Evolutionary conservation across 1,284 basidiomycete species (phyloP).

Genomic region (Chalciporus sp.): DNA sequence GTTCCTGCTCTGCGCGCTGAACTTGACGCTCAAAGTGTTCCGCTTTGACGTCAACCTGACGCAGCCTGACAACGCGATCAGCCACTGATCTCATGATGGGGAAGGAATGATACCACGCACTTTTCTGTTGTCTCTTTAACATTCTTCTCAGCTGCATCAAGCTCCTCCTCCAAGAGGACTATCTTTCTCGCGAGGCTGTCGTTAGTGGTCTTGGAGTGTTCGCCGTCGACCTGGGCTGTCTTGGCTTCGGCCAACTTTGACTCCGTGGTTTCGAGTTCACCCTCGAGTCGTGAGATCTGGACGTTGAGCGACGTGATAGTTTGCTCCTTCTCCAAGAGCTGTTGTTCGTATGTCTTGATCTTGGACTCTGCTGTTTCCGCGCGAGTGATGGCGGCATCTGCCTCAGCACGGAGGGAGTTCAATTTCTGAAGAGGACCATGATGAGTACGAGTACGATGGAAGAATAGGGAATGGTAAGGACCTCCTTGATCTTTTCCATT

Average conservation of each 20-base stretch:
- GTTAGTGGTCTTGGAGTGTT: slow-evolving; percentile 72
- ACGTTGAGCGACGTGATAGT: slow-evolving; percentile 85
- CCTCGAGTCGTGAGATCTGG: slow-evolving; percentile 72
- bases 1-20: slow-evolving; percentile 85
- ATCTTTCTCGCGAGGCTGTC: slow-evolving; percentile 87
- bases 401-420: slow-evolving; percentile 78
- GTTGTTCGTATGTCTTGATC: slow-evolving; percentile 84
- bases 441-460: slow-evolving; percentile 5
- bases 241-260: slow-evolving; percentile 75
- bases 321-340: slow-evolving; percentile 85
- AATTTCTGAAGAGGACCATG: slow-evolving; percentile 55
- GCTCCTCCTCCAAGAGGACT: slow-evolving; percentile 91
- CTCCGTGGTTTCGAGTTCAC: slow-evolving; percentile 80
- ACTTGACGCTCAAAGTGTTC: slow-evolving; percentile 98
- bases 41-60: slow-evolving; percentile 98
- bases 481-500: slow-evolving; percentile 80
- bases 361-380: slow-evolving; percentile 86
- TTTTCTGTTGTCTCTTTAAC: slow-evolving; percentile 97
- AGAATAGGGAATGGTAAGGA: slow-evolving; percentile 1
- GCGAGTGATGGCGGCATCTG: slow-evolving; percentile 77
- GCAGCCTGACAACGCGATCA: slow-evolving; percentile 60
- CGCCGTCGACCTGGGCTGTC: slow-evolving; percentile 69
- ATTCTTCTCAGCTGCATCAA: slow-evolving; percentile 96
- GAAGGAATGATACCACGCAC: slow-evolving; percentile 51
- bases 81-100: slow-evolving; percentile 16